These are phyloP conservation scores for Fragaria vesca DNA, from an alignment of 306 rosid genomes.

Conservation along the genomic window DNA sequence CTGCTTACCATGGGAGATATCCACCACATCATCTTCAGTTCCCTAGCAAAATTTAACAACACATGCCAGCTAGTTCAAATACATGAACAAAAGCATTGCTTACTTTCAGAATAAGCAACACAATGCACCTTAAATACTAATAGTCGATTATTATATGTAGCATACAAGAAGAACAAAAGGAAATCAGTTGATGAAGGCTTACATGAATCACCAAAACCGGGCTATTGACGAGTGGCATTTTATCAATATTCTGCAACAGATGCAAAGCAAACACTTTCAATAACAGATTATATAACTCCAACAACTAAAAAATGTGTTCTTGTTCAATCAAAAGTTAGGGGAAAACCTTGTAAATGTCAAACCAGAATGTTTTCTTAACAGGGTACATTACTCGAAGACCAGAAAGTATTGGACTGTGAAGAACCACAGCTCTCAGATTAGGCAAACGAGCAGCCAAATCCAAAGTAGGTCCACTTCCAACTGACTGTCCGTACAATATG, in stretches of 20 bases:
- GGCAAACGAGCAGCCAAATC: slow-evolving; percentile 56
- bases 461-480: slow-evolving; percentile 67
- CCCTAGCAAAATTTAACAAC: slow-evolving; percentile 39
- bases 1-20: slow-evolving; percentile 64
- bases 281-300: neutral
- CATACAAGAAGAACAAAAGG: neutral
- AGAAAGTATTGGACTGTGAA: slow-evolving; percentile 63
- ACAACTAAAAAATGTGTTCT: neutral
- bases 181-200: slow-evolving; percentile 23
- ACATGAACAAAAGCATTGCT: neutral
- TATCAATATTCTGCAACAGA: slow-evolving; percentile 59
- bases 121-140: neutral
- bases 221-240: slow-evolving; percentile 51
- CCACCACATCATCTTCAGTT: slow-evolving; percentile 72
- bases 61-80: neutral
- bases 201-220: slow-evolving; percentile 69
- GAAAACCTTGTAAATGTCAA: slow-evolving; percentile 68
- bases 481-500: slow-evolving; percentile 63
- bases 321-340: neutral
- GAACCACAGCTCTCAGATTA: slow-evolving; percentile 49
- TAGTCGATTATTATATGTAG: neutral
- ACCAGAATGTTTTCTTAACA: slow-evolving; percentile 65
- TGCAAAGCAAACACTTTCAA: slow-evolving; percentile 5
- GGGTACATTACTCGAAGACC: slow-evolving; percentile 68
- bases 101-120: neutral